Evolutionary conservation across 805 yeast genomes (phyloP).

Genomic region (Lipomyces lipofer): DNA sequence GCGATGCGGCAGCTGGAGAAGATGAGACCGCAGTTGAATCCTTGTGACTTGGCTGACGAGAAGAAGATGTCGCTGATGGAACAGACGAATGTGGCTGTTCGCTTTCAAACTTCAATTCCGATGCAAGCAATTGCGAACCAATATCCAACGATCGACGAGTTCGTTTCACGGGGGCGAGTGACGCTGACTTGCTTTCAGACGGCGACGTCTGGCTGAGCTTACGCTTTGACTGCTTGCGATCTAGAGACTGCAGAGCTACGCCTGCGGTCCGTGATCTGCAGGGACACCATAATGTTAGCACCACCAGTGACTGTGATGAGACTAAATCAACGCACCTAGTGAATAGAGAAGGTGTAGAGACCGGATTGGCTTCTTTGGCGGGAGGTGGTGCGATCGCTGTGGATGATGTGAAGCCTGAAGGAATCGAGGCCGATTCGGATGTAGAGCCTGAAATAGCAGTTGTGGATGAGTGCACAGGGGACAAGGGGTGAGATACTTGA

Average conservation of each 20-base stretch:
- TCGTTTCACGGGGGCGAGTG: slow-evolving; percentile 3
- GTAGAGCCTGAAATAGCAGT: neutral
- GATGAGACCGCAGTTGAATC: too few species aligned
- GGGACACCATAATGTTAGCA: neutral
- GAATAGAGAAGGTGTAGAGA: slow-evolving; percentile 10
- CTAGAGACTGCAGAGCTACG: neutral
- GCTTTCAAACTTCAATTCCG: too few species aligned
- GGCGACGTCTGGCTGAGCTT: slow-evolving; percentile 8
- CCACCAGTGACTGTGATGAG: neutral
- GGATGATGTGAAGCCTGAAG: neutral
- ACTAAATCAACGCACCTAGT: slow-evolving; percentile 7
- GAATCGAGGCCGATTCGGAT: neutral
- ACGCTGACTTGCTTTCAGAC: neutral
- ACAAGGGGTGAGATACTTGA: too few species aligned
- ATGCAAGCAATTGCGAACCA: too few species aligned
- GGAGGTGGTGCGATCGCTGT: neutral
- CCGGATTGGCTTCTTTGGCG: neutral
- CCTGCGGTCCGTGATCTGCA: slow-evolving; percentile 13
- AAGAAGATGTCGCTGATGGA: too few species aligned
- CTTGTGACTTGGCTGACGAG: too few species aligned
- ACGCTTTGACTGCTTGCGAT: slow-evolving; percentile 9
- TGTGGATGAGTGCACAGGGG: too few species aligned
- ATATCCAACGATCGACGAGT: slow-evolving; percentile 6
- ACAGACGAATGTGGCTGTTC: too few species aligned
- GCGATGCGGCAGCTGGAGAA: too few species aligned